phyloP scores from a whole-genome alignment of 352 stramenopile species.

The Pythium dissotocum region DNA sequence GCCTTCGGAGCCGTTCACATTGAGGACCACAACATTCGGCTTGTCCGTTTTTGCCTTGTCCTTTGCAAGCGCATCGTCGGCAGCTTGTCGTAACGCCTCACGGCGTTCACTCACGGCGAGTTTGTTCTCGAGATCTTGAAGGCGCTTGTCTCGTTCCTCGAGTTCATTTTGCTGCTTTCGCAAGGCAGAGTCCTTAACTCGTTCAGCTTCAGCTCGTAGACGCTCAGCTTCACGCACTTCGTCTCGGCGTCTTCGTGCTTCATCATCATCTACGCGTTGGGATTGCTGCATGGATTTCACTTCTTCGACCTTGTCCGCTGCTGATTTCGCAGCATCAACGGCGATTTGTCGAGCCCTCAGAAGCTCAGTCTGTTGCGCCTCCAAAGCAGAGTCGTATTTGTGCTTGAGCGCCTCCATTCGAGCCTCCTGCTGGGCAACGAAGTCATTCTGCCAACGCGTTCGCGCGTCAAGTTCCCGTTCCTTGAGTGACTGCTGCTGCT shows the following conservation, averaged over 20 bases:
- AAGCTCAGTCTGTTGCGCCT: slow-evolving; percentile 58
- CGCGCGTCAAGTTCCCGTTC: slow-evolving; percentile 62
- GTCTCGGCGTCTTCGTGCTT: slow-evolving; percentile 25
- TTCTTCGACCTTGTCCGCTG: slow-evolving; percentile 52
- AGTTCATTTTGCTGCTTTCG: slow-evolving; percentile 51
- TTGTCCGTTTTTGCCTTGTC: slow-evolving; percentile 19
- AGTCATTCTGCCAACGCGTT: slow-evolving; percentile 70
- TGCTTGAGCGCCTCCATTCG: slow-evolving; percentile 62
- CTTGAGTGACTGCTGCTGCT: slow-evolving; percentile 49
- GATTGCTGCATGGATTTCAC: slow-evolving; percentile 33
- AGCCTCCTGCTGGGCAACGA: slow-evolving; percentile 68
- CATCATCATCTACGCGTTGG: slow-evolving; percentile 46
- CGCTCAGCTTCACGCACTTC: slow-evolving; percentile 24
- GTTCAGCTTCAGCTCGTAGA: slow-evolving; percentile 41
- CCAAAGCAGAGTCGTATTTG: slow-evolving; percentile 69
- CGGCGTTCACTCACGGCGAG: slow-evolving; percentile 49
- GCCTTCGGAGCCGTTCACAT: slow-evolving; percentile 46
- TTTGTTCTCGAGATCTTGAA: slow-evolving; percentile 48
- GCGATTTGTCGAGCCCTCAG: slow-evolving; percentile 49
- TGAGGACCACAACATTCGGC: slow-evolving; percentile 65
- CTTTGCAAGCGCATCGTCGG: slow-evolving; percentile 10
- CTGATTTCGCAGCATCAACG: slow-evolving; percentile 45
- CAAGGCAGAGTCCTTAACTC: slow-evolving; percentile 32
- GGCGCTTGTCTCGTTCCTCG: slow-evolving; percentile 52
- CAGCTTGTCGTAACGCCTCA: slow-evolving; percentile 19